Percentiles rank a stretch among this genome's conserved stretches.
Conservation (phyloP, 1,139 yeast species). For the Candida dubliniensis region DNA sequence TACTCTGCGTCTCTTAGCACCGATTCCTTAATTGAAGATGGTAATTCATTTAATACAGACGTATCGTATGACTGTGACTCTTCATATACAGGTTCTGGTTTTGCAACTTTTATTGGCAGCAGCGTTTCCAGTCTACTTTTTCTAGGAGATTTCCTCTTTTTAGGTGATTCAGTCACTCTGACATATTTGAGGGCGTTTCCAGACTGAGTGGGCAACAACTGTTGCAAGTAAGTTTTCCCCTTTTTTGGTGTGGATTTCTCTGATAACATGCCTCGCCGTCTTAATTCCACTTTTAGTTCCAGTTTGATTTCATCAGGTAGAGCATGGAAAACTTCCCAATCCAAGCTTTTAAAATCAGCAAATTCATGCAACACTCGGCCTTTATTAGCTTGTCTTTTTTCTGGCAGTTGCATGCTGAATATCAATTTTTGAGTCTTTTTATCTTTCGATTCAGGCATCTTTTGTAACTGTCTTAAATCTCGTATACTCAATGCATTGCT, state of each 20-base stretch:
- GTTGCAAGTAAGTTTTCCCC: conserved; percentile 40
- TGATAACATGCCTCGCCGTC: conserved; percentile 30
- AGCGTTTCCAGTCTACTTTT: conserved; percentile 8
- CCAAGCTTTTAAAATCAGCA: conserved; percentile 30
- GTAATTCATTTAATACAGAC: conserved; percentile 46
- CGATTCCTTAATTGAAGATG: conserved; percentile 42
- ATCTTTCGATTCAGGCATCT: conserved; percentile 2
- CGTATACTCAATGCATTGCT: conserved; percentile 9
- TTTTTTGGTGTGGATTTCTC: conserved; percentile 17
- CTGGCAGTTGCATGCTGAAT: conserved; percentile 4
- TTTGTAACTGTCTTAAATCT: conserved; percentile 10
- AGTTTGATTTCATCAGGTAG: conserved; percentile 52
- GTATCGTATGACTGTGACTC: conserved; percentile 34
- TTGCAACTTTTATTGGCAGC: conserved; percentile 7
- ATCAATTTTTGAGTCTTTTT: conserved; percentile 7
- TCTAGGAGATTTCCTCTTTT: conserved; percentile 14
- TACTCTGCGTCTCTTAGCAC: conserved; percentile 42
- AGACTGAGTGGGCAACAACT: conserved; percentile 35
- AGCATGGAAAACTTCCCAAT: conserved; percentile 55
- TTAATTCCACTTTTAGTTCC: conserved; percentile 49
- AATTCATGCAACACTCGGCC: not conserved
- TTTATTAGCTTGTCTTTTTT: conserved; percentile 1
- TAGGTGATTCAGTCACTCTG: conserved; percentile 38
- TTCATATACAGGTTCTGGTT: conserved; percentile 11
- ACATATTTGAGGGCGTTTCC: conserved; percentile 35